These are phyloP conservation scores for Tephrocybe sp. DNA, from an alignment of 768 basidiomycete genomes.

Conservation along the genomic window DNA sequence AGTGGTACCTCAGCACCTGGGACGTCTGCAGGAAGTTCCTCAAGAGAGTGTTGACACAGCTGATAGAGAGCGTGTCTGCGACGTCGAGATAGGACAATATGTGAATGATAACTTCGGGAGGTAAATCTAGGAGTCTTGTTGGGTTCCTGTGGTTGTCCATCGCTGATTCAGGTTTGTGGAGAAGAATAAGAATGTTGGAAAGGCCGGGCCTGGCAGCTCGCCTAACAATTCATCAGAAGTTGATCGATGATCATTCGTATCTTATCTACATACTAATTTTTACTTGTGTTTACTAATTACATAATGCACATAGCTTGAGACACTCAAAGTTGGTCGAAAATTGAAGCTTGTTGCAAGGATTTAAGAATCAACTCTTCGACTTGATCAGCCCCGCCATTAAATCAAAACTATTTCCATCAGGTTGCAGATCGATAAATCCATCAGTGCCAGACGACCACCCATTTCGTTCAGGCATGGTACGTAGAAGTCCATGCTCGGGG, in stretches of 20 bases:
- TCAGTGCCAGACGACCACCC: constrained; percentile 28
- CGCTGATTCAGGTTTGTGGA: neutral
- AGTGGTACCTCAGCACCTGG: constrained; percentile 8
- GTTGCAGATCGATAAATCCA: constrained; percentile 87
- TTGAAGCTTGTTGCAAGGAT: neutral
- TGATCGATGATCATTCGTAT: no score
- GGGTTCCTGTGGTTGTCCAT: neutral
- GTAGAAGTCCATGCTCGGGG: constrained; percentile 80
- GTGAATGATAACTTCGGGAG: constrained; percentile 11
- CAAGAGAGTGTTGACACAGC: constrained; percentile 9
- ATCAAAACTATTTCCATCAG: constrained; percentile 97
- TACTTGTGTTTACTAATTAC: no score
- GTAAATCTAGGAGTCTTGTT: constrained; percentile 8
- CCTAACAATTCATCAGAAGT: no score
- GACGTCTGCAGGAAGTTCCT: neutral
- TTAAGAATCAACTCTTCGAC: constrained; percentile 43
- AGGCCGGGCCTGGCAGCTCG: no score
- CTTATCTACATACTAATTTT: no score
- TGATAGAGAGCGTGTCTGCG: constrained; percentile 3
- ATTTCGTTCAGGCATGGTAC: constrained; percentile 67
- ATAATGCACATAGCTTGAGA: no score
- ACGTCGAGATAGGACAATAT: constrained; percentile 11
- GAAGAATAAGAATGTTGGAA: no score
- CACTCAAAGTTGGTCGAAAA: neutral
- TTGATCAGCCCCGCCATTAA: constrained; percentile 88